Base-by-base conservation (phyloP, 2,329 filamentous ascomycete species). In the Davidsoniella virescens region DNA sequence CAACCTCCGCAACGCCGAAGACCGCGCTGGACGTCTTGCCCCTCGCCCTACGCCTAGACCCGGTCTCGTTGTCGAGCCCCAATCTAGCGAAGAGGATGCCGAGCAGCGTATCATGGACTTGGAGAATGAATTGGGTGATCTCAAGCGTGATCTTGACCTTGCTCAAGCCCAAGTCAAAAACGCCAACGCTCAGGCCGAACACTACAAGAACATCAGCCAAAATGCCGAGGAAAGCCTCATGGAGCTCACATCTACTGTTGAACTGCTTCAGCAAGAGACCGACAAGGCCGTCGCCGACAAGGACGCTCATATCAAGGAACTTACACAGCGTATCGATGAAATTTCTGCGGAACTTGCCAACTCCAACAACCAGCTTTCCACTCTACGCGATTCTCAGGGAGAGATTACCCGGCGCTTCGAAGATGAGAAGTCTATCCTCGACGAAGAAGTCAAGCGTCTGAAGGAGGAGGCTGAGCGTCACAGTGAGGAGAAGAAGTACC, bases 181-280 rank as follows among this genome's bases (percentile, higher is more conserved):
- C 58, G 78, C 85, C 12, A 87, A 85, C 64, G 73, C 78, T 36
- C 83, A 94, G 59, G 80, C 82, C 39, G 87, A 94, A 60, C 82
- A 87, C 57, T 96, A 93, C 71, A 90, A 85, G 64, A 76, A 81
- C 46, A 86, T 96, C 57, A 87, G 87, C 57, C 86, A 93, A 63
- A 73, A 78, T 29, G 82, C 86, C 2, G 92, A 98, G 62, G 90
- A 96, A 57, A 83, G 88, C 47, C 72, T 96, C 14, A 77, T 87
- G 56, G 84, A 80, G 52, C 70, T 93, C 49, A 82, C 80, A 45
- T 78, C 83, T 36, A 84, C 87, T 0, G 81, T 92, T 54, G 88
- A 94, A 44, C 78, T 92, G 60, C 94, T 87, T 63, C 78, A 80
- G n/a, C 78, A 90, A 57, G 87, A 96, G 59, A 86, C 87, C 62